Evolutionary conservation across 2,329 filamentous ascomycete species (phyloP).

Genomic region (Aphanocladium album): DNA sequence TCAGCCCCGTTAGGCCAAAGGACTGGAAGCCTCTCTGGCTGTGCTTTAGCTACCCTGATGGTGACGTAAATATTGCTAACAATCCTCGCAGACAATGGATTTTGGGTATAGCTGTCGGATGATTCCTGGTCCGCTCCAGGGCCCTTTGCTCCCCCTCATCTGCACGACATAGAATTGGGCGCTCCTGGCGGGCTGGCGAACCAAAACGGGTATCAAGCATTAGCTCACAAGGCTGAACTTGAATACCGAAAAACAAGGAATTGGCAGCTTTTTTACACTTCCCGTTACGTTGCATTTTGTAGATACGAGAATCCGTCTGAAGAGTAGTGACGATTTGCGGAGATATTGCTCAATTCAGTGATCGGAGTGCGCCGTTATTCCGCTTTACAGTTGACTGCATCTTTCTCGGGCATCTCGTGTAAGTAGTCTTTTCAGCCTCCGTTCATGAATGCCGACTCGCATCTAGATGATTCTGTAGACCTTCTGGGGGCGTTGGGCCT

Average conservation of each 20-base stretch:
- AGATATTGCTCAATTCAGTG: not conserved
- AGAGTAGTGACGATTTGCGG: not conserved
- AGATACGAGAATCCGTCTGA: not conserved
- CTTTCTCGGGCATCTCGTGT: not conserved
- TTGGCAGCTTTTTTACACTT: not conserved
- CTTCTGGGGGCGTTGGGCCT: not conserved
- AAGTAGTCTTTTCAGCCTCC: not conserved
- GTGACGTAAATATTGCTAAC: not conserved
- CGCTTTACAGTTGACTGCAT: not conserved
- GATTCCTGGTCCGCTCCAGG: not conserved
- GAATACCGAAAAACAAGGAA: not conserved
- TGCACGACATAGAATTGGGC: not conserved
- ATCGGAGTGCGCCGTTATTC: not conserved
- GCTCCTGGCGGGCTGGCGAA: not conserved
- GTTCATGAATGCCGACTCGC: not conserved
- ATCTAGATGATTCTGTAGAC: not conserved
- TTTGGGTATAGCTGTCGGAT: conserved; percentile 2
- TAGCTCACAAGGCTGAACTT: conserved; percentile 4
- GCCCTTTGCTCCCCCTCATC: not conserved
- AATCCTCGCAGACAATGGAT: not conserved
- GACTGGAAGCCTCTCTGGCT: too few relatives aligned
- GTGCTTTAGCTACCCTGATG: not conserved
- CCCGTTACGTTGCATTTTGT: not conserved
- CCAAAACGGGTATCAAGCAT: not conserved
- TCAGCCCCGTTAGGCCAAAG: not conserved